A percentile compares a stretch with the other conserved stretches of the same genome.
Conservation (phyloP, 768 basidiomycete genomes). For the Butyriboletus loyo region DNA sequence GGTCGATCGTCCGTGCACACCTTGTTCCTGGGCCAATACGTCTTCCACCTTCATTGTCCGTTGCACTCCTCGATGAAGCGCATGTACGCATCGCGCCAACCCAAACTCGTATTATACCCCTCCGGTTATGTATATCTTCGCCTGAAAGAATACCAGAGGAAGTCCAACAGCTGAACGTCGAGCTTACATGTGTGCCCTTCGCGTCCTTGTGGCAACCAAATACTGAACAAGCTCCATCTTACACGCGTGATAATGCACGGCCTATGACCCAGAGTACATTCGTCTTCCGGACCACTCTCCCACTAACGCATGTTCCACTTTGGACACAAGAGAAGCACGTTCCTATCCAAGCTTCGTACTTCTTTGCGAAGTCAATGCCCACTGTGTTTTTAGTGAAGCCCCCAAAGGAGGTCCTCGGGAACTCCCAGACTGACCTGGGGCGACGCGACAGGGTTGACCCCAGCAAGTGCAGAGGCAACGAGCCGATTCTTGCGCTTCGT, state of each 20-base stretch:
- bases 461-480: constrained; percentile 22
- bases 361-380: constrained; percentile 53
- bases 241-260: not conserved
- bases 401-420: constrained; percentile 38
- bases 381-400: constrained; percentile 58
- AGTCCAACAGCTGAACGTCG: constrained; percentile 39
- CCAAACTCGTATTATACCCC: constrained; percentile 60
- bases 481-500: constrained; percentile 68
- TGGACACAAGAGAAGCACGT: constrained; percentile 39
- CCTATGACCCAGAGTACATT: not conserved
- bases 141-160: constrained; percentile 30
- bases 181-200: constrained; percentile 30
- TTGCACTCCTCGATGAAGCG: constrained; percentile 15
- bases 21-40: not conserved
- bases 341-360: constrained; percentile 55
- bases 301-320: constrained; percentile 42
- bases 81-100: constrained; percentile 50
- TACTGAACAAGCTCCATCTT: not conserved
- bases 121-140: constrained; percentile 42
- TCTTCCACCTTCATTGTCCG: constrained; percentile 16
- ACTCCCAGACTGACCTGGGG: not conserved
- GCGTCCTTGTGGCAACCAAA: not conserved
- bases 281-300: constrained; percentile 38
- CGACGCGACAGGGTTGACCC: not conserved
- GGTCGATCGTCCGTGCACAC: constrained; percentile 42